These are phyloP conservation scores for Liquidambar formosana DNA, from an alignment of 164 flowering plant genomes.

Conservation along the genomic window DNA sequence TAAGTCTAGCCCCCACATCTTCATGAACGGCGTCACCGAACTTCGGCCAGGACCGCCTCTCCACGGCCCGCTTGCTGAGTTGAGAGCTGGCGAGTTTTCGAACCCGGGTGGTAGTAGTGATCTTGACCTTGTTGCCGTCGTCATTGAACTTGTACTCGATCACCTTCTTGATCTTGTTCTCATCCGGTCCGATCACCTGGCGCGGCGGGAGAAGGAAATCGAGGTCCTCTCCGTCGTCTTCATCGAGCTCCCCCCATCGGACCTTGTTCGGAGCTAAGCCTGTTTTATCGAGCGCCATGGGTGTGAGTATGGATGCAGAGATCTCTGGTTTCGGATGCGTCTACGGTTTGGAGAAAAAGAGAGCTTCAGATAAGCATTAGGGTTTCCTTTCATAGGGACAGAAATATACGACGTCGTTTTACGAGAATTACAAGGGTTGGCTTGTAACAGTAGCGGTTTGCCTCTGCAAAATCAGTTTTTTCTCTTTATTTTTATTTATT, in stretches of 20 bases:
- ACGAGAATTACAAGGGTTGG: too few species aligned
- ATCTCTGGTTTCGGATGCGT: neutral
- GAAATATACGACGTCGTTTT: too few species aligned
- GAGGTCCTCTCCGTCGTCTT: constrained; percentile 75
- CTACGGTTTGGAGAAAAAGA: neutral
- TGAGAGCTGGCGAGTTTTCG: constrained; percentile 78
- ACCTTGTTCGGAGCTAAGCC: constrained; percentile 26
- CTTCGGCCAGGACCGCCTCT: constrained; percentile 79
- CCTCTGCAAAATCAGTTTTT: too few species aligned
- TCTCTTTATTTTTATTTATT: too few species aligned
- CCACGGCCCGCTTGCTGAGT: constrained; percentile 71
- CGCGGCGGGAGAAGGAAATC: constrained; percentile 74
- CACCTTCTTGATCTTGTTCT: constrained; percentile 70
- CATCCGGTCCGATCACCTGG: constrained; percentile 75
- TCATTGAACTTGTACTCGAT: constrained; percentile 79
- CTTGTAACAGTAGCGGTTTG: too few species aligned
- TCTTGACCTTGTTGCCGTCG: constrained; percentile 71
- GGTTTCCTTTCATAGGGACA: too few species aligned
- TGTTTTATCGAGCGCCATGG: constrained; percentile 8
- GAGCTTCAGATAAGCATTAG: too few species aligned
- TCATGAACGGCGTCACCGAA: constrained; percentile 82
- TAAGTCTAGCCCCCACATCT: constrained; percentile 61
- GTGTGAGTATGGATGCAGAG: neutral
- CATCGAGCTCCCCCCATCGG: constrained; percentile 72
- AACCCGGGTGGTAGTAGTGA: constrained; percentile 67